Evolutionary conservation across 1,139 yeast species (phyloP).

Genomic region (Pichia sp.): DNA sequence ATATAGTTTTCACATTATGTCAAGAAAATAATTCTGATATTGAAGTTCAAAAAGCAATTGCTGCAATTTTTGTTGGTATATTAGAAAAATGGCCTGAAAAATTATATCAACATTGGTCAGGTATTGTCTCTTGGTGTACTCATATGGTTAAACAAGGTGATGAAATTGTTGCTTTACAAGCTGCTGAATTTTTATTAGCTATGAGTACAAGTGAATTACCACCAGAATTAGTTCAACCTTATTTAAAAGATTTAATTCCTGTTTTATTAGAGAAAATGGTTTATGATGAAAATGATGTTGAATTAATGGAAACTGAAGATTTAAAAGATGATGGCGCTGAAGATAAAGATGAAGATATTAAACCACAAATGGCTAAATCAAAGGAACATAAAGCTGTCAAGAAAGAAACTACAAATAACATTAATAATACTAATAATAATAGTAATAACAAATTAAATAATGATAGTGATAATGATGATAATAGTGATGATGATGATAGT

Average conservation of each 20-base stretch:
- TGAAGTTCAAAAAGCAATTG: conserved; percentile 65
- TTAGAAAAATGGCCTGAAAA: conserved; percentile 79
- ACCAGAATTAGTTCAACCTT: conserved; percentile 45
- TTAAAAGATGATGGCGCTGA: conserved; percentile 64
- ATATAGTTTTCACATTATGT: conserved; percentile 51
- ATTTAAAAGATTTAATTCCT: conserved; percentile 62
- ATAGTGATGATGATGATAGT: conserved; percentile 39
- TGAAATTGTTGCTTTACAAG: conserved; percentile 80
- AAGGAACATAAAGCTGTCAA: conserved; percentile 55
- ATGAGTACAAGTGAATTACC: conserved; percentile 60
- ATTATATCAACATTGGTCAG: conserved; percentile 71
- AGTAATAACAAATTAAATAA: conserved; percentile 47
- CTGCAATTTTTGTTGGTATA: conserved; percentile 69
- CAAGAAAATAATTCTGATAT: conserved; percentile 51
- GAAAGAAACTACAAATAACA: conserved; percentile 25
- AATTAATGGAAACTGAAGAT: conserved; percentile 63
- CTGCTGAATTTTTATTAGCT: conserved; percentile 83
- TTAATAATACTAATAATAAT: conserved; percentile 30
- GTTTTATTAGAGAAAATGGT: conserved; percentile 78
- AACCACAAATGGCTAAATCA: conserved; percentile 66
- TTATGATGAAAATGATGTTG: conserved; percentile 75
- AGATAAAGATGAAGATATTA: conserved; percentile 82
- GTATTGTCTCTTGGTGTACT: conserved; percentile 76
- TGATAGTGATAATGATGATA: conserved; percentile 43
- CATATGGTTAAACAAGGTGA: conserved; percentile 68